Conservation (phyloP, 441 rosid species). For the Breynia disticha region DNA sequence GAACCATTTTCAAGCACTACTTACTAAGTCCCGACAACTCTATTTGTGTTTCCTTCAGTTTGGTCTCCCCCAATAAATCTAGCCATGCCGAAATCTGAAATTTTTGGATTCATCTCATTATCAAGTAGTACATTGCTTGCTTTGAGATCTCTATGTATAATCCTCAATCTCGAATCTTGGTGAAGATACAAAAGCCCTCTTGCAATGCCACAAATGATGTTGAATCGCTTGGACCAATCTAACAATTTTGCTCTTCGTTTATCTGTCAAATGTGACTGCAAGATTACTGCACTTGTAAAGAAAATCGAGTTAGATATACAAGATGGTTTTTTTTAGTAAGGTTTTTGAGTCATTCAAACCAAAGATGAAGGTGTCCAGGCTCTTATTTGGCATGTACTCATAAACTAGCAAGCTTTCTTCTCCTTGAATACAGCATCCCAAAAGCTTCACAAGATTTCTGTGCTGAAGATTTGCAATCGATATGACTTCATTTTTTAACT, state of each 20-base stretch:
- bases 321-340: too few relatives aligned
- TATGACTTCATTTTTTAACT: slow-evolving; percentile 34
- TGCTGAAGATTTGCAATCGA: slow-evolving; percentile 36
- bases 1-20: background rate
- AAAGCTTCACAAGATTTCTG: slow-evolving; percentile 31
- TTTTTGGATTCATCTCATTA: slow-evolving; percentile 20
- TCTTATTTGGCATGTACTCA: slow-evolving; percentile 33
- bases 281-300: background rate
- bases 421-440: slow-evolving; percentile 29
- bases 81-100: slow-evolving; percentile 28
- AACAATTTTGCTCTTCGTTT: background rate
- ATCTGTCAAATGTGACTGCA: background rate
- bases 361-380: slow-evolving; percentile 26
- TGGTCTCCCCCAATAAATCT: slow-evolving; percentile 19
- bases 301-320: too few relatives aligned
- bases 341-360: background rate
- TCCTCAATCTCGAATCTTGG: slow-evolving; percentile 41
- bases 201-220: slow-evolving; percentile 35
- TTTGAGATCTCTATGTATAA: slow-evolving; percentile 42
- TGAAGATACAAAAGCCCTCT: slow-evolving; percentile 42
- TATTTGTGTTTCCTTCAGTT: slow-evolving; percentile 15
- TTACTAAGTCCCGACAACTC: slow-evolving; percentile 47
- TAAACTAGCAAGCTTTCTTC: slow-evolving; percentile 36
- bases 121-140: slow-evolving; percentile 28
- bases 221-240: slow-evolving; percentile 12